Evolutionary conservation across 768 basidiomycete species (phyloP).

Genomic region (Austroboletus eburneus): DNA sequence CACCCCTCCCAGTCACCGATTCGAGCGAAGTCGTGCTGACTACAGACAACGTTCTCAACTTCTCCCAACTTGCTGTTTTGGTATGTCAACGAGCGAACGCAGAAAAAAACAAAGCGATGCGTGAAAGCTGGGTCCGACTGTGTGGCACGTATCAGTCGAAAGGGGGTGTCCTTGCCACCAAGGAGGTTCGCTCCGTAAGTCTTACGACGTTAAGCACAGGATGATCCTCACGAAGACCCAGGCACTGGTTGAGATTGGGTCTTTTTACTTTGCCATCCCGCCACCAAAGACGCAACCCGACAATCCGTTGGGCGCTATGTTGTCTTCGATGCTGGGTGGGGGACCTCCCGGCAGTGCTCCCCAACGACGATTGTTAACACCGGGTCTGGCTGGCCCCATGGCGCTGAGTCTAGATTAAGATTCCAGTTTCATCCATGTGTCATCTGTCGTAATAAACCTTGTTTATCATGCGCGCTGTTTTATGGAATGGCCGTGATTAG

Average conservation of each 20-base stretch:
- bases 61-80: slow-evolving; percentile 82
- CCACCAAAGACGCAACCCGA: slow-evolving; percentile 64
- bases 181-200: slow-evolving; percentile 61
- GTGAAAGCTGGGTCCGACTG: slow-evolving; percentile 81
- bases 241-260: slow-evolving; percentile 65
- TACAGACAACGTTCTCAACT: slow-evolving; percentile 75
- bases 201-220: too few species aligned
- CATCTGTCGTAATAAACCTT: too few species aligned
- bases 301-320: slow-evolving; percentile 85
- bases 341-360: slow-evolving; percentile 34
- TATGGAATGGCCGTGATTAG: too few species aligned
- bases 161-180: slow-evolving; percentile 56
- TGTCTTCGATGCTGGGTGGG: slow-evolving; percentile 87
- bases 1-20: slow-evolving; percentile 42
- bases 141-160: slow-evolving; percentile 80
- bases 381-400: slow-evolving; percentile 23
- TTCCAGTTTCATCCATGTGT: too few species aligned
- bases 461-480: too few species aligned
- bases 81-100: slow-evolving; percentile 87
- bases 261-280: slow-evolving; percentile 83
- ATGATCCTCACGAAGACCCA: slow-evolving; percentile 31
- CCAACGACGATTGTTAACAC: slow-evolving; percentile 26
- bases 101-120: slow-evolving; percentile 68
- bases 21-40: slow-evolving; percentile 70
- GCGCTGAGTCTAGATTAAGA: slow-evolving; percentile 29